Evolutionary conservation across 225 moss, liverwort and hornwort genomes (phyloP), one percentile per base, ranked within the genome.

Genomic region (Takakia lepidozioides): DNA sequence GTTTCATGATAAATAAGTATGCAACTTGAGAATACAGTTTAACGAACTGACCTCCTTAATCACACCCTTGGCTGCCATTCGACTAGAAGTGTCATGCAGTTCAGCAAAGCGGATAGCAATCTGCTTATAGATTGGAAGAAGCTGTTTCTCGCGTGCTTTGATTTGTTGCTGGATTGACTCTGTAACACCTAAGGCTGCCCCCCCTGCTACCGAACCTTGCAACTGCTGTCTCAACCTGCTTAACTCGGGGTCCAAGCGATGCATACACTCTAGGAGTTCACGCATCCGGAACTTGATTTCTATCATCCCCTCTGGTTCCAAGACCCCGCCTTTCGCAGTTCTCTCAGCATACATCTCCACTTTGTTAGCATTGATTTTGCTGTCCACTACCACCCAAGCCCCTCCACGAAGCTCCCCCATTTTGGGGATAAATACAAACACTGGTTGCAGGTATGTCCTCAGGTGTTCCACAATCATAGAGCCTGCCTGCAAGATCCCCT

Each of bases 301-400:
- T 34, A 95, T 85, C 55, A 95, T 71, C 9, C 93, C 93, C 50
- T 95, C 89, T 0, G 93, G 93, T 61, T 95, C 93, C 38, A 95
- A 30, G 23, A 95, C 93, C 1, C 93, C 93, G 19, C 89, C 93
- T 38, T 67, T 62, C 0, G 93, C 81, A 0, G 74, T 95, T 25
- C 43, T 60, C 48, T 95, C 93, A 0, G 93, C 93, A 9, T 95
- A 95, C 93, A 95, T 89, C 62, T 95, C 93, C 39, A 95, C 89
- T 59, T 89, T 89, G 6, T 89, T 74, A 8, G 63, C 28, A 43
- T 95, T 95, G 57, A 95, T 95, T 58, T 89, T 89, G 56, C 93
- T 95, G 58, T 95, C 93, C 58, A 95, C 86, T 51, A 95, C 93
- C 52, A 95, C 93, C 93, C 93, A 95, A 29, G 93, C 93, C 0